Evolutionary conservation across 2,329 filamentous ascomycete genomes (phyloP).

Genomic region (Microthyrium microscopicum): DNA sequence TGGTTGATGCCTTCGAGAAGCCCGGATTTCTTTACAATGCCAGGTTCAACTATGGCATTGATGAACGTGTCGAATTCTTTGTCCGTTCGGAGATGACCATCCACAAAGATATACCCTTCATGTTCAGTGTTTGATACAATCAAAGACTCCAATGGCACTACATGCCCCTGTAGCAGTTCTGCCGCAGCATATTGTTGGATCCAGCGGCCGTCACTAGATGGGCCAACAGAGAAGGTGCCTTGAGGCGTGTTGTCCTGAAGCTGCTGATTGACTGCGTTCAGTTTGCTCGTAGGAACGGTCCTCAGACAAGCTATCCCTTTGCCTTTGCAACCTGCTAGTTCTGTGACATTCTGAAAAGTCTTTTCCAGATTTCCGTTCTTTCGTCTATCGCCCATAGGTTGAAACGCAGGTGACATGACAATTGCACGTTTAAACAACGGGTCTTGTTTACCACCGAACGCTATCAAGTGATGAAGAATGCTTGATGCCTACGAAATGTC

Average conservation of each 20-base stretch:
- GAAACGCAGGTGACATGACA: conserved; percentile 16
- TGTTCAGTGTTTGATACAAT: conserved; percentile 4
- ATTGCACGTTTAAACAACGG: conserved; percentile 26
- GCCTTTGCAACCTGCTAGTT: conserved; percentile 4
- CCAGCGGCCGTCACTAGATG: not conserved
- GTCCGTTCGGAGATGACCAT: not conserved
- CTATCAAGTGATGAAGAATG: conserved; percentile 34
- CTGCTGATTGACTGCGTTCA: not conserved
- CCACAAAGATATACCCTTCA: conserved; percentile 5
- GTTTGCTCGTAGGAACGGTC: too few species aligned
- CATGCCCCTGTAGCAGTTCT: not conserved
- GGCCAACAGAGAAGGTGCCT: not conserved
- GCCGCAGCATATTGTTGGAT: not conserved
- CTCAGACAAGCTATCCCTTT: conserved; percentile 4
- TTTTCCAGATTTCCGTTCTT: conserved; percentile 3
- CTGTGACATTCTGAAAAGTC: conserved; percentile 3
- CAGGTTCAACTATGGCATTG: not conserved
- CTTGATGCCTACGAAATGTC: too few species aligned
- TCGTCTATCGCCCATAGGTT: not conserved
- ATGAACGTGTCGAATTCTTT: conserved; percentile 1
- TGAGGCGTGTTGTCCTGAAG: not conserved
- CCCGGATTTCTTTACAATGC: not conserved
- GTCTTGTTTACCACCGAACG: conserved; percentile 25
- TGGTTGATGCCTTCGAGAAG: conserved; percentile 1
- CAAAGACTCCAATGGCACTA: conserved; percentile 2